These are phyloP conservation scores for Mortierella sp. DNA, from an alignment of 371 early-diverging fungal species.

Conservation along the genomic window DNA sequence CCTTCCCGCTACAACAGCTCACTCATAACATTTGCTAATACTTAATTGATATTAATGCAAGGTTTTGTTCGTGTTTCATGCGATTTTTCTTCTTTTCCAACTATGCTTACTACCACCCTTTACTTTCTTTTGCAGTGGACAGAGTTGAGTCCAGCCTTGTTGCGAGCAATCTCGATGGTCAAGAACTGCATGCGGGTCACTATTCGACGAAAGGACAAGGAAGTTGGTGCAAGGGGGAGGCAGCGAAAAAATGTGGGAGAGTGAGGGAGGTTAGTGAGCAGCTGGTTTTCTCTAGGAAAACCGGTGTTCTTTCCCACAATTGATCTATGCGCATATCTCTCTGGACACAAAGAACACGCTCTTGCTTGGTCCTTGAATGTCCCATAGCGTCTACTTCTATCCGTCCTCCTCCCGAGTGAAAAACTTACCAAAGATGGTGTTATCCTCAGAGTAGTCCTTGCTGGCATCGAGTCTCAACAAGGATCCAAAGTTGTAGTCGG, in stretches of 20 bases:
- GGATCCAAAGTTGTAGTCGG: slow-evolving; percentile 93
- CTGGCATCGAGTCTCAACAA: slow-evolving; percentile 83
- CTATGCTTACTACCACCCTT: background rate
- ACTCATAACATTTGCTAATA: background rate
- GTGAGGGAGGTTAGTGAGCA: background rate
- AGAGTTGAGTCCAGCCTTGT: slow-evolving; percentile 83
- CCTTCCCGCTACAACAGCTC: background rate
- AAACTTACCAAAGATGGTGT: slow-evolving; percentile 86
- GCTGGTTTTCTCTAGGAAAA: background rate
- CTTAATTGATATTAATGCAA: background rate
- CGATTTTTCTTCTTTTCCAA: background rate
- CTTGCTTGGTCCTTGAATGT: background rate
- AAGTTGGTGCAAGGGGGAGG: background rate
- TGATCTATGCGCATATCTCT: background rate
- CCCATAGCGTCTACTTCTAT: background rate
- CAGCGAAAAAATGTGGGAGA: background rate
- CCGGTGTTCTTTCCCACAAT: background rate
- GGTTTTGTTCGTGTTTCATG: background rate
- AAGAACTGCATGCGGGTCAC: slow-evolving; percentile 85
- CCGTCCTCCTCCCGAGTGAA: background rate
- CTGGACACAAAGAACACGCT: background rate
- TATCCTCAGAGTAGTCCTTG: slow-evolving; percentile 86
- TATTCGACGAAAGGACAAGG: slow-evolving; percentile 12
- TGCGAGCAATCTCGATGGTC: slow-evolving; percentile 92
- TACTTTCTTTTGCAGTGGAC: slow-evolving; percentile 56